Evolutionary conservation across 805 yeast genomes (phyloP).

Genomic region (Candida gorgasii): DNA sequence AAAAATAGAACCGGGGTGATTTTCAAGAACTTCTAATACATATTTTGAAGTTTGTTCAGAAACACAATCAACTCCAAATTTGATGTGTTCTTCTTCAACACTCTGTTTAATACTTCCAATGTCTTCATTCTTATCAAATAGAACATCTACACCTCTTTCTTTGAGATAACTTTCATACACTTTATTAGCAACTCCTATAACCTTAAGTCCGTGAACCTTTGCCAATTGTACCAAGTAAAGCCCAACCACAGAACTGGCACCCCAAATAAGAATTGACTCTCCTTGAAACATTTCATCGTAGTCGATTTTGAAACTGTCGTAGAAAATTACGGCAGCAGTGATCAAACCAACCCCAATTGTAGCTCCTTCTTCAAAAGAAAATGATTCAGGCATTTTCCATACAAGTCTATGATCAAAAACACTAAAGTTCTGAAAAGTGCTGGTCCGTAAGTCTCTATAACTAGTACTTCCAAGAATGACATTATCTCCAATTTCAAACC

Average conservation of each 20-base stretch:
- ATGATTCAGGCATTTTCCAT: constrained; percentile 41
- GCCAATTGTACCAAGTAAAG: constrained; percentile 46
- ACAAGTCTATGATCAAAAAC: constrained; percentile 45
- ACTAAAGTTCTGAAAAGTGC: constrained; percentile 49
- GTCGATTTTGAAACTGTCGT: constrained; percentile 20
- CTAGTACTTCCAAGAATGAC: constrained; percentile 49
- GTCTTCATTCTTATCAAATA: constrained; percentile 35
- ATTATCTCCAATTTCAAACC: constrained; percentile 22
- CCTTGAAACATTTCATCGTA: constrained; percentile 3
- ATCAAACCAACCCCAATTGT: constrained; percentile 50
- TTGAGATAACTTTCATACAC: constrained; percentile 22
- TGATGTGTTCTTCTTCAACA: constrained; percentile 22
- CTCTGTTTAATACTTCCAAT: constrained; percentile 18
- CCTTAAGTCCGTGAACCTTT: constrained; percentile 37
- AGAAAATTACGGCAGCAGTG: constrained; percentile 36
- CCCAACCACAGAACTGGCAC: constrained; percentile 51
- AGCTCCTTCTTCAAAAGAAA: constrained; percentile 41
- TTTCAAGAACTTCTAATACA: constrained; percentile 28
- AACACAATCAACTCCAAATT: constrained; percentile 45
- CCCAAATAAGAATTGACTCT: constrained; percentile 43
- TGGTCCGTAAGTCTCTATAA: constrained; percentile 47
- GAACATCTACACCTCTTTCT: constrained; percentile 28
- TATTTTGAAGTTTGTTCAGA: constrained; percentile 40
- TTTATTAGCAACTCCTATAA: constrained; percentile 29
- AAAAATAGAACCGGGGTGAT: constrained; percentile 20